These are phyloP conservation scores for Scorias spongiosa DNA, from an alignment of 2,329 filamentous ascomycete genomes.

Conservation along the genomic window DNA sequence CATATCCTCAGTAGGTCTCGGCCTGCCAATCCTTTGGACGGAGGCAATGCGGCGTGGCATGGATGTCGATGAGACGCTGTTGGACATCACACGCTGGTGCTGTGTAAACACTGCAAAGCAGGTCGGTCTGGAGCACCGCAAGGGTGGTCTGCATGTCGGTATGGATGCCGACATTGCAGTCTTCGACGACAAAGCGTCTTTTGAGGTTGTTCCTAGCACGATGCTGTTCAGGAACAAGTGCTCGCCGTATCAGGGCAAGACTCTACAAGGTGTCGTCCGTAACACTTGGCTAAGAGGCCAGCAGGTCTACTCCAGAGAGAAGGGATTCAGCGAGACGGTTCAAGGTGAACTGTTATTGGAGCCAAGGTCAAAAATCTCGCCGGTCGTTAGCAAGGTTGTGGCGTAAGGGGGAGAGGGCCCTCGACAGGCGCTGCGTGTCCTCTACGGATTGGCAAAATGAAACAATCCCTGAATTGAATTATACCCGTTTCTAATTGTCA, in stretches of 20 bases:
- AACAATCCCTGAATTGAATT: too few species aligned
- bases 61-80: conserved; percentile 38
- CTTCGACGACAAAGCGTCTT: conserved; percentile 72
- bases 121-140: conserved; percentile 65
- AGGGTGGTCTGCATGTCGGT: conserved; percentile 67
- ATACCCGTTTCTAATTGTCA: too few species aligned
- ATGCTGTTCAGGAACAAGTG: conserved; percentile 95
- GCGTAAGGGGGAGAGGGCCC: too few species aligned
- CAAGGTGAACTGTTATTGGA: conserved; percentile 37
- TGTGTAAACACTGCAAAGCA: conserved; percentile 75
- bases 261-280: conserved; percentile 59
- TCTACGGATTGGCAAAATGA: too few species aligned
- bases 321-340: conserved; percentile 44
- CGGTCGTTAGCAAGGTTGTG: background rate
- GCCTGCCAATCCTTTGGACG: conserved; percentile 79
- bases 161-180: conserved; percentile 85
- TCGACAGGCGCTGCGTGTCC: too few species aligned
- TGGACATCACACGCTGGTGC: conserved; percentile 76
- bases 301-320: conserved; percentile 58
- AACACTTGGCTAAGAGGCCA: conserved; percentile 76
- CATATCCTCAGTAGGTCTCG: conserved; percentile 84
- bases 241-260: conserved; percentile 74
- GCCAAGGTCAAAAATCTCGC: conserved; percentile 19
- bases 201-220: conserved; percentile 51
- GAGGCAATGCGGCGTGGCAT: conserved; percentile 49